Percentiles rank a stretch among this genome's conserved stretches.
These are phyloP conservation scores for Mallotus nudiflorus DNA, from an alignment of 345 rosid genomes.

Conservation along the genomic window DNA sequence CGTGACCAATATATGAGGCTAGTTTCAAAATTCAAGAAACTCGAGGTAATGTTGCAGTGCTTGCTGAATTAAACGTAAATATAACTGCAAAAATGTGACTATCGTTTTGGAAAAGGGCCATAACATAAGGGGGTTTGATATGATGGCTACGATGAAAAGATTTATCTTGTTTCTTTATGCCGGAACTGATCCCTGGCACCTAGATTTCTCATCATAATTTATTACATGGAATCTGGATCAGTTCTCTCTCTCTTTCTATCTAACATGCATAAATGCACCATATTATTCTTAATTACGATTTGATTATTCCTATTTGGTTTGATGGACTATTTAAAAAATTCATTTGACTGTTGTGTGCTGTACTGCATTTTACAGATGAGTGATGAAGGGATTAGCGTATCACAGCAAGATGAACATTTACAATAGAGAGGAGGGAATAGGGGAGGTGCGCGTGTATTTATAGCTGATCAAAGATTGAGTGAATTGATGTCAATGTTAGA, in stretches of 20 bases:
- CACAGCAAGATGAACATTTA: constrained; percentile 4
- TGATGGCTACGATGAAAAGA: too few relatives aligned
- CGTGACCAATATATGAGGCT: constrained; percentile 70
- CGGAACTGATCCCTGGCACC: not conserved
- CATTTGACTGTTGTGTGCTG: too few relatives aligned
- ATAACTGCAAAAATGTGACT: not conserved
- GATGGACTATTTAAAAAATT: not conserved
- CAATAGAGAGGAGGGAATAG: not conserved
- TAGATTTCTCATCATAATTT: not conserved
- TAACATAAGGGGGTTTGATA: not conserved
- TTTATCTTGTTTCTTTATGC: too few relatives aligned
- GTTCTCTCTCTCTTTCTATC: not conserved
- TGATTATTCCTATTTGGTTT: not conserved
- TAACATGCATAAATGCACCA: not conserved
- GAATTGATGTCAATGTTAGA: not conserved
- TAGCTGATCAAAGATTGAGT: constrained; percentile 8
- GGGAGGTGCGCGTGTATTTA: not conserved
- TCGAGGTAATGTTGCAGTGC: constrained; percentile 26
- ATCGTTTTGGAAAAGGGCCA: too few relatives aligned
- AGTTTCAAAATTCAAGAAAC: constrained; percentile 33
- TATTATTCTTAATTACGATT: too few relatives aligned
- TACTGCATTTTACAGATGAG: constrained; percentile 21
- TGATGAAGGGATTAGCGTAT: constrained; percentile 22
- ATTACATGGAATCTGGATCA: not conserved
- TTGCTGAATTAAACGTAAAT: not conserved